Evolutionary conservation across 495 filamentous ascomycete species (phyloP).

Genomic region (Lasiosphaeriaceae sp.): DNA sequence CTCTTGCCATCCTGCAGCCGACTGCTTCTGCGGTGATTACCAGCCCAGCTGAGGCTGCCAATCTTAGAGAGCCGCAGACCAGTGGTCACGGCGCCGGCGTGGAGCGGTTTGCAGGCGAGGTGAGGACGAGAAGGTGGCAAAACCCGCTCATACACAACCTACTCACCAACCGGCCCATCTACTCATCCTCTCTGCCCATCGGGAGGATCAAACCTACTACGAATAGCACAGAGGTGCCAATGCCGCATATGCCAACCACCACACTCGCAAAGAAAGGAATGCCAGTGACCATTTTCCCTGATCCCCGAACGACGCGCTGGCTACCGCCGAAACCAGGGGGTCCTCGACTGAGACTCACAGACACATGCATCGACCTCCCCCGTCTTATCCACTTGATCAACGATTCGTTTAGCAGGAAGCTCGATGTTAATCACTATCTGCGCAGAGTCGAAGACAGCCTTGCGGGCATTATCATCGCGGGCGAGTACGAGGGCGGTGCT

Average conservation of each 20-base stretch:
- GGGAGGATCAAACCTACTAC: constrained; percentile 45
- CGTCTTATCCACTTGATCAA: constrained; percentile 85
- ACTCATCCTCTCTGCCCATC: constrained; percentile 83
- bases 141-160: constrained; percentile 97
- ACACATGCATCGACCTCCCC: constrained; percentile 76
- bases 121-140: constrained; percentile 69
- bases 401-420: constrained; percentile 83
- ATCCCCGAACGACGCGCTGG: constrained; percentile 63
- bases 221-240: constrained; percentile 6
- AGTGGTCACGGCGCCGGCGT: constrained; percentile 6
- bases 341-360: constrained; percentile 59
- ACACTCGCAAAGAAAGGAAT: constrained; percentile 91
- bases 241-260: constrained; percentile 43
- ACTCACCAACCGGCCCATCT: constrained; percentile 87
- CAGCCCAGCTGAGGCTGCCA: constrained; percentile 77
- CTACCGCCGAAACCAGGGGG: constrained; percentile 51
- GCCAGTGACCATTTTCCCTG: constrained; percentile 77
- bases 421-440: constrained; percentile 81
- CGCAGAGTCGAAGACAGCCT: constrained; percentile 69
- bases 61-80: constrained; percentile 15
- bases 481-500: constrained; percentile 94
- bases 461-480: constrained; percentile 89
- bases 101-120: constrained; percentile 54
- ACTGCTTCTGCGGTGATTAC: constrained; percentile 85
- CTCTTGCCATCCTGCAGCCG: constrained; percentile 74